A percentile compares a stretch with the other conserved stretches of the same genome.
Conservation (phyloP, 148 eudicot genomes). For the Chenopodium quinoa region DNA sequence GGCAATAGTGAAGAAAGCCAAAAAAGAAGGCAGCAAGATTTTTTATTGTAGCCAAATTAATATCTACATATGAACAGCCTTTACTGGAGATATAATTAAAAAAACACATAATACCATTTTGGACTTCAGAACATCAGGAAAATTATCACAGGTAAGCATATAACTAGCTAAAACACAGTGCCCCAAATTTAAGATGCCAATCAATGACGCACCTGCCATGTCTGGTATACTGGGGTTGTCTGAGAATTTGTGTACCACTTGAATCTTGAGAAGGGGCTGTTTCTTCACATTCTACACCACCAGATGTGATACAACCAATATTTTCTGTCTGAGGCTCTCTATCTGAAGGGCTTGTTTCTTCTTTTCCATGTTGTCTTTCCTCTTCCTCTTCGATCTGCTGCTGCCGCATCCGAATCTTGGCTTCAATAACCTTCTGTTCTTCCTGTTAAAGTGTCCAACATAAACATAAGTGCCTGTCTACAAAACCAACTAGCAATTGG, state of each 20-base stretch:
- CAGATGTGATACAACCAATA: constrained; percentile 49
- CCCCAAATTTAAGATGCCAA: constrained; percentile 4
- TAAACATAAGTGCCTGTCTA: constrained; percentile 5
- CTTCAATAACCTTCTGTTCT: constrained; percentile 96
- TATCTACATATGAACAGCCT: not conserved
- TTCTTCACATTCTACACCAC: constrained; percentile 67
- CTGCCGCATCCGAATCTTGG: constrained; percentile 95
- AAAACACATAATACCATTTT: no score
- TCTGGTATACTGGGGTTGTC: constrained; percentile 52
- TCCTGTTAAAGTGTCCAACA: constrained; percentile 45
- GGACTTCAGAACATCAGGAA: not conserved
- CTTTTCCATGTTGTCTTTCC: constrained; percentile 53
- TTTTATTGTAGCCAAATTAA: not conserved
- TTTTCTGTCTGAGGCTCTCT: constrained; percentile 39
- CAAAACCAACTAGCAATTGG: not conserved
- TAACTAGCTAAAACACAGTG: not conserved
- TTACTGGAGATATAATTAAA: no score
- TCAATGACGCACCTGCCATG: constrained; percentile 57
- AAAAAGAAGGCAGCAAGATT: not conserved
- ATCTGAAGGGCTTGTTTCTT: constrained; percentile 48
- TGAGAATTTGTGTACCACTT: constrained; percentile 34
- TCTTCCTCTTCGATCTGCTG: constrained; percentile 85
- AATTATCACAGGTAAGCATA: not conserved
- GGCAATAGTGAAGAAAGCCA: not conserved
- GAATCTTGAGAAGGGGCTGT: constrained; percentile 44